Conservation (phyloP, 306 rosid genomes). For the Fragaria iinumae region DNA sequence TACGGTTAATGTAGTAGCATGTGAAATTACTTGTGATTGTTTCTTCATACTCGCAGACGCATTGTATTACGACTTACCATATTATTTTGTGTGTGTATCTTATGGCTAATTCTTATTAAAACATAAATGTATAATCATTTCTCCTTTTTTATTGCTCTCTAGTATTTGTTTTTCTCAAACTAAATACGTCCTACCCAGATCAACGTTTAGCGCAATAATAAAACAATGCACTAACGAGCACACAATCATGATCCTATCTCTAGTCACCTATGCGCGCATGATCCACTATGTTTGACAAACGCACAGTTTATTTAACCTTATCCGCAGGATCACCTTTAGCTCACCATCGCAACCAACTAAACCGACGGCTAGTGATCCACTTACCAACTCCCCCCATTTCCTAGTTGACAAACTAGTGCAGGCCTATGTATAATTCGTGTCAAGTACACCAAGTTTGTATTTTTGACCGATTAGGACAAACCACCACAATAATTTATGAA, state of each 20-base stretch:
- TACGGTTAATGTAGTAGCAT: too few relatives aligned
- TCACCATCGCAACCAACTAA: conserved; percentile 6
- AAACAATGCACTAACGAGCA: neutral
- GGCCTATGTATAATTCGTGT: neutral
- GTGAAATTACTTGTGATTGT: too few relatives aligned
- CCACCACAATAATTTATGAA: neutral
- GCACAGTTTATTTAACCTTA: conserved; percentile 23
- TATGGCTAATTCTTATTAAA: too few relatives aligned
- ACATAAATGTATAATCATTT: too few relatives aligned
- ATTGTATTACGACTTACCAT: too few relatives aligned
- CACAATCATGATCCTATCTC: neutral
- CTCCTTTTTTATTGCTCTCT: neutral
- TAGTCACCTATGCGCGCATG: neutral
- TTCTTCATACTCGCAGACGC: too few relatives aligned
- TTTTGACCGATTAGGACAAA: neutral
- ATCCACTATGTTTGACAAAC: conserved; percentile 3
- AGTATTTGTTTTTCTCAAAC: neutral
- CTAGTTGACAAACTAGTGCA: conserved; percentile 8
- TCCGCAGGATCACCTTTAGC: conserved; percentile 14
- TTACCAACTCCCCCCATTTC: conserved; percentile 5
- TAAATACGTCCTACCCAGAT: neutral
- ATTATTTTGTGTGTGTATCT: too few relatives aligned
- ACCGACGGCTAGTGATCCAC: conserved; percentile 18
- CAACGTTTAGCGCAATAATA: neutral
- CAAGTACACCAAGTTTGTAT: neutral